Base-by-base conservation (phyloP, 805 yeast species). In the Lipomyces kockii region DNA sequence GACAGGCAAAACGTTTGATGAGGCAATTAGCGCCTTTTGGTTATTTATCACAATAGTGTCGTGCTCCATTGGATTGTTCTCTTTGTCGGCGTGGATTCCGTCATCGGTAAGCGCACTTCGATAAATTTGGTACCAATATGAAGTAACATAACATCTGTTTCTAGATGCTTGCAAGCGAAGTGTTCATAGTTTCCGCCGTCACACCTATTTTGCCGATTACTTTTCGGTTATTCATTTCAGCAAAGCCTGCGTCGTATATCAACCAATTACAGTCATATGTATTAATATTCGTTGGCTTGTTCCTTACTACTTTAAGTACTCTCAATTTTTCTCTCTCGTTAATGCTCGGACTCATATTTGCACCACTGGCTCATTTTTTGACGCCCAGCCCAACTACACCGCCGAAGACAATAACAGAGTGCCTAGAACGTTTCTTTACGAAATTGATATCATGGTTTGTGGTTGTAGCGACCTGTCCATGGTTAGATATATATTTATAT, bases 271-370 rank as follows among this genome's bases (percentile, higher is more conserved):
- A 64, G 5, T 59, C 72, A 2, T 63, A 59, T n/a, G 49, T 61
- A 6, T 25, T 67, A 8, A 62, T 69, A 22, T 66, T 61, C 52
- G 64, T 89, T 62, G 87, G 97, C 39, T 83, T 92, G 75, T 82
- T 87, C 39, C 82, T 92, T 54, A 86, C 91, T 8, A 86, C 96
- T 0, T 79, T 92, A 54, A 80, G 94, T 62, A 92, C 92, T 69
- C 83, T 94, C 29, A 92, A 95, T 78, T 95, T 93, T 76, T 83
- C 98, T 1, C 82, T 95, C 68, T 91, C 97, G 0, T 83, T 91
- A 61, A 74, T 83, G 4, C 81, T 93, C 65, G 94, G 97, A 0
- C 62, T 91, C 0, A 75, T 86, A n/a, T 86, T 90, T 1, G 79
- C 87, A n/a, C 97, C 98, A 9, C 80, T 94, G 76, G 87, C 90